Evolutionary conservation across 257 asterid species (phyloP).

Genomic region (Solanum tarapatanum): DNA sequence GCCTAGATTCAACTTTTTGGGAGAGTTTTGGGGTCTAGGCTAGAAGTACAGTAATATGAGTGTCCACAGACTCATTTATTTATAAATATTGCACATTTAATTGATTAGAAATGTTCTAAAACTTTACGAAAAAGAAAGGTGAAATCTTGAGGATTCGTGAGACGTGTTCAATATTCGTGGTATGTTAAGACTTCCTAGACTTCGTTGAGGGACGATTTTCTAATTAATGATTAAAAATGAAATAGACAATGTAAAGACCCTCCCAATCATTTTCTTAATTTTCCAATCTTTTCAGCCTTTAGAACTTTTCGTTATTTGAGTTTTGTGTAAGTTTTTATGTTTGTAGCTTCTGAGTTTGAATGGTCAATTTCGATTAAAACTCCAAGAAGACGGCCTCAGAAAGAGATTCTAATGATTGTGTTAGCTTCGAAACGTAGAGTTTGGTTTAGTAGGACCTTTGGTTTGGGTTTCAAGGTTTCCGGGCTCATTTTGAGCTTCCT

Average conservation of each 20-base stretch:
- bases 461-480: neutral
- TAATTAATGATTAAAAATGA: too few species aligned
- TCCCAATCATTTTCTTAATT: neutral
- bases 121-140: neutral
- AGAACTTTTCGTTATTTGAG: neutral
- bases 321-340: neutral
- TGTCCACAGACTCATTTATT: neutral
- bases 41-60: neutral
- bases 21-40: neutral
- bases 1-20: neutral
- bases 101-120: neutral
- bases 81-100: neutral
- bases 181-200: too few species aligned
- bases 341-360: neutral
- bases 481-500: neutral
- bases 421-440: neutral
- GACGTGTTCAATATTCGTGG: neutral
- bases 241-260: neutral
- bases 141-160: neutral
- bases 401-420: neutral
- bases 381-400: neutral
- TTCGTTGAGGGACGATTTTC: neutral
- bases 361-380: neutral
- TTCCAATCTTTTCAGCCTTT: neutral
- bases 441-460: neutral